Evolutionary conservation across 805 yeast species (phyloP), one percentile per base, ranked within the genome.

Genomic region (Candida sanyiensis): DNA sequence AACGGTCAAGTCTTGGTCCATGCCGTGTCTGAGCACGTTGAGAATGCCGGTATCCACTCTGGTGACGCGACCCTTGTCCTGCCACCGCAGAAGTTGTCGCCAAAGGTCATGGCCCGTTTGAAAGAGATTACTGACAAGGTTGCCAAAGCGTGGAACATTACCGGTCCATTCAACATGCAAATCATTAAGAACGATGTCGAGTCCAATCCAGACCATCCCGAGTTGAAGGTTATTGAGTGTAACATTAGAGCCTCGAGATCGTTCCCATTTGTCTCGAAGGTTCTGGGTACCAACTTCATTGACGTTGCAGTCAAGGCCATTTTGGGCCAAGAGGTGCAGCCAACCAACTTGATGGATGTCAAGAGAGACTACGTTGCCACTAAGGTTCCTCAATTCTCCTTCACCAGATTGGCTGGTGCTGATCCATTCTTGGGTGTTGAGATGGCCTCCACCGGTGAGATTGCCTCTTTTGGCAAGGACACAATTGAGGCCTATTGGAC

Each of bases 101-200:
- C 80, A 33, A 70, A 65, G 13, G 72, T 80, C 37, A 70, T 89
- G 73, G 65, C 54, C 19, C 76, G 96, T 58, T 71, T 90, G 52
- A 86, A 85, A 66, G 87, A 73, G 35, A 88, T 88, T 54, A 89
- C 97, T 41, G 90, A 82, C 55, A 89, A 87, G 69, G 96, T 90
- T 57, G 97, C 96, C 26, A 62, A 69, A 42, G 97, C 97, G 21
- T 88, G 93, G 84, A 83, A 86, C 44, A 89, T 90, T 56, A 86
- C 97, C 33, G 98, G 98, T 56, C 98, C 98, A 19, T 90, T 84
- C 77, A 90, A 90, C 70, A 94, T 90, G 94, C 97, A 93, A 72
- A 81, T 93, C 61, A 93, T 93, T 63, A 81, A 83, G 64, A 79
- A 81, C 44, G 79, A 74, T 48, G 69, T 77, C 51, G 72, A 73